Evolutionary conservation across 2,329 filamentous ascomycete species (phyloP), one percentile per base, ranked within the genome.

Genomic region (Chaetomium sp.): DNA sequence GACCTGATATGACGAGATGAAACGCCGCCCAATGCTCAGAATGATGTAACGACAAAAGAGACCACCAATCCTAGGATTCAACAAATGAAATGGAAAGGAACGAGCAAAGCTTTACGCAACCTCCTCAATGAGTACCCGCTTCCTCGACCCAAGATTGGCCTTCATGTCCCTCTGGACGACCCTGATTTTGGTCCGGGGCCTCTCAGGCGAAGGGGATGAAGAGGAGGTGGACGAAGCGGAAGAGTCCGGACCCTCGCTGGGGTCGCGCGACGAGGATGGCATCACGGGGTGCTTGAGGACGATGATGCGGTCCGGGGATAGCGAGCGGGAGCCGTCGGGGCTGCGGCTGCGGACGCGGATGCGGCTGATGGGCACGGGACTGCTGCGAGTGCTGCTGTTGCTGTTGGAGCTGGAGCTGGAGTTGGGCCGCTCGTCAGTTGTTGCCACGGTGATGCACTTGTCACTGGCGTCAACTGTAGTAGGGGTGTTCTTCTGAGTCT

Each of bases 351-450:
- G 46, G 10, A 64, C 45, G 19, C 55, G 49, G 48, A 64, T 59
- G 54, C 57, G 62, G 53, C 61, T 62, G 44, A 61, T 56, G 2
- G 55, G 56, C 1, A 52, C 59, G 2, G 53, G 53, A n/a, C 57
- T 46, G 14, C 45, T 49, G n/a, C 19, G 49, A 12, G 40, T 14
- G 40, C 40, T 56, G 51, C 51, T 57, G 38, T 19, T 46, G 54
- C 48, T 56, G 44, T 19, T 49, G 41, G 33, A 10, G 48, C 43
- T 53, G 34, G 40, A 27, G 19, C 19, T 27, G 19, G 19, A 2
- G 19, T 27, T 42, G 3, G 46, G 49, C 8, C 51, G 34, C 34
- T 42, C 36, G 14, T 3, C n/a, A n/a, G 33, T 9, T 37, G 33
- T 9, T 37, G 33, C 27, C 42, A 43, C 36, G 36, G 45, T 12